Conservation (phyloP, 2,329 filamentous ascomycete genomes). For the Gyromitra esculenta region DNA sequence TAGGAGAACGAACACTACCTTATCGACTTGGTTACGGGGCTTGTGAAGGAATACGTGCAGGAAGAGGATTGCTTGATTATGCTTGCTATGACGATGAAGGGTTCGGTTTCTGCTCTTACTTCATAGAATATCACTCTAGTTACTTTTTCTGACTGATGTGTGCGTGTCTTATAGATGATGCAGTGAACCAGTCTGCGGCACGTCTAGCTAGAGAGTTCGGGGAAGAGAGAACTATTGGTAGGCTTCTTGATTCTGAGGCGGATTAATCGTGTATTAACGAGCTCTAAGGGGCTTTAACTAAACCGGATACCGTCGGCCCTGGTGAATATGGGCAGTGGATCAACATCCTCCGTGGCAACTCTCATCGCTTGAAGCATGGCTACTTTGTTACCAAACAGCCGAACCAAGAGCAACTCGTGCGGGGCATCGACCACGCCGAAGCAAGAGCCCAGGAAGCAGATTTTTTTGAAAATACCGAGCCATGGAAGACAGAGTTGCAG, state of each 20-base stretch:
- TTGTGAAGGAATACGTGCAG: slow-evolving; percentile 56
- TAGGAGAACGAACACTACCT: slow-evolving; percentile 57
- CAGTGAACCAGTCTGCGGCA: slow-evolving; percentile 57
- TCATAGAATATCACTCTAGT: slow-evolving; percentile 16
- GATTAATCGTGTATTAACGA: slow-evolving; percentile 4
- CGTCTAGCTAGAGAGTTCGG: slow-evolving; percentile 56
- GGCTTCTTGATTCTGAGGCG: neutral
- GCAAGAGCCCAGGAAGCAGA: slow-evolving; percentile 54
- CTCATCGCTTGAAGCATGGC: slow-evolving; percentile 56
- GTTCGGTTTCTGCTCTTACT: slow-evolving; percentile 27
- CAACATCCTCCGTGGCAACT: slow-evolving; percentile 56
- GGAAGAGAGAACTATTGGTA: slow-evolving; percentile 56
- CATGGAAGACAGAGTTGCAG: slow-evolving; percentile 55
- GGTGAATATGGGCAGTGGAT: slow-evolving; percentile 57
- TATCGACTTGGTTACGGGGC: slow-evolving; percentile 56
- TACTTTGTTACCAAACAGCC: slow-evolving; percentile 58
- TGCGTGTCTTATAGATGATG: slow-evolving; percentile 53
- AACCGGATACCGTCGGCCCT: slow-evolving; percentile 56
- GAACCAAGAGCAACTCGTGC: slow-evolving; percentile 55
- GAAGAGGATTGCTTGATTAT: slow-evolving; percentile 57
- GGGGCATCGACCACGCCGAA: slow-evolving; percentile 53
- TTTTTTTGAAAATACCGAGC: slow-evolving; percentile 56
- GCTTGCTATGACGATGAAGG: slow-evolving; percentile 58
- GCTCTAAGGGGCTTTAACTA: slow-evolving; percentile 55
- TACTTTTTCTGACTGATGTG: slow-evolving; percentile 25